A percentile compares a stretch with the other conserved stretches of the same genome.
Conservation (phyloP, 83 land plant species). For the Picea abies region DNA sequence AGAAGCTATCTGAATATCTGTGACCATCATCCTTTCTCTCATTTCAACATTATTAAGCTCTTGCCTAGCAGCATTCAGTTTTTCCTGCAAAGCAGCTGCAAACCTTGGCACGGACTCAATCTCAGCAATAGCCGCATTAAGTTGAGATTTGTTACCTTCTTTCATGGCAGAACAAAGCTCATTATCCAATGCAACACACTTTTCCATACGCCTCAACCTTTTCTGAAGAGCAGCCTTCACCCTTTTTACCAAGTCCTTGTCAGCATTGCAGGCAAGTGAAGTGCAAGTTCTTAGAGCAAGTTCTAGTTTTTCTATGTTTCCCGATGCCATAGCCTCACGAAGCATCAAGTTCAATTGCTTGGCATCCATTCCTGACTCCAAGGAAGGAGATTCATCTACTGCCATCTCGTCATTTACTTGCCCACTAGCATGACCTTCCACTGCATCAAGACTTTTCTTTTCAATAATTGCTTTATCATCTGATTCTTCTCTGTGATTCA, state of each 20-base stretch:
- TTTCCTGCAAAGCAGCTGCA: slow-evolving; percentile 14
- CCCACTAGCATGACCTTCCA: neutral
- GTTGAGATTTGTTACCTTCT: slow-evolving; percentile 1
- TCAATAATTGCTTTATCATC: neutral
- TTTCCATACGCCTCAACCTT: slow-evolving; percentile 27
- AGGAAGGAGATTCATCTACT: neutral
- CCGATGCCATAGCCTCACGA: slow-evolving; percentile 29
- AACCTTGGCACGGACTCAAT: slow-evolving; percentile 31
- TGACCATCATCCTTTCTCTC: slow-evolving; percentile 2
- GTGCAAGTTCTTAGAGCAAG: slow-evolving; percentile 17
- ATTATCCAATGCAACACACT: slow-evolving; percentile 11
- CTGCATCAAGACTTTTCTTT: neutral
- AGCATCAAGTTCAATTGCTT: slow-evolving; percentile 15
- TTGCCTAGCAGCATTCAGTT: slow-evolving; percentile 21
- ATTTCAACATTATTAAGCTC: slow-evolving; percentile 18
- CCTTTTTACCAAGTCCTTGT: slow-evolving; percentile 21
- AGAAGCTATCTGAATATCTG: no score
- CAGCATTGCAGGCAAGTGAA: neutral
- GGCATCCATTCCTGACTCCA: neutral
- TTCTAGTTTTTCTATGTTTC: slow-evolving; percentile 25
- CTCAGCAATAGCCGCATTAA: slow-evolving; percentile 21
- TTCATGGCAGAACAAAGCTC: slow-evolving; percentile 25
- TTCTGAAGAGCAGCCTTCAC: slow-evolving; percentile 32
- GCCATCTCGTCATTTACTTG: neutral
- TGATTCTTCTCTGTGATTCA: neutral